These are phyloP conservation scores for Lactarius psammicola DNA, from an alignment of 768 basidiomycete genomes.

Conservation along the genomic window DNA sequence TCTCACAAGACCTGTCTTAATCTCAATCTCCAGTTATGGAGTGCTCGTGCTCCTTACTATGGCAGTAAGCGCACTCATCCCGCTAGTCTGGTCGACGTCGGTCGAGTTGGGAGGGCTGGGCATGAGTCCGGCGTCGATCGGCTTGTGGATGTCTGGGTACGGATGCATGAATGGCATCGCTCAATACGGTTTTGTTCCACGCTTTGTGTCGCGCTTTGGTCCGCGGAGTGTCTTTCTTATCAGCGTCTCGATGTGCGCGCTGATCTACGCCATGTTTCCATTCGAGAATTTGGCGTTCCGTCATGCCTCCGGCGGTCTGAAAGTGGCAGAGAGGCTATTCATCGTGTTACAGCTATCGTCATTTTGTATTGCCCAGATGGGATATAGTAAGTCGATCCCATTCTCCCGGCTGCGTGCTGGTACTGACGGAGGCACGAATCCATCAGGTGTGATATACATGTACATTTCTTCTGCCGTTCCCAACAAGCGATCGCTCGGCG, in stretches of 20 bases:
- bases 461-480: constrained; percentile 64
- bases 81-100: constrained; percentile 45
- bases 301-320: not conserved
- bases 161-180: constrained; percentile 41
- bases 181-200: constrained; percentile 41
- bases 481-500: constrained; percentile 59
- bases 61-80: constrained; percentile 40
- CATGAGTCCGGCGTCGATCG: constrained; percentile 39
- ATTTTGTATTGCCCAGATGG: not conserved
- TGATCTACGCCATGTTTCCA: constrained; percentile 34
- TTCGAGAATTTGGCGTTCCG: constrained; percentile 9
- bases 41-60: constrained; percentile 44
- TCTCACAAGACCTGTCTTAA: constrained; percentile 33
- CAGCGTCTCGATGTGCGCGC: constrained; percentile 31
- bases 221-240: constrained; percentile 35
- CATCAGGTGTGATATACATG: constrained; percentile 61
- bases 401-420: not conserved
- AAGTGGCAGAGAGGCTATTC: not conserved
- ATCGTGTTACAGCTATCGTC: not conserved
- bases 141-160: constrained; percentile 37
- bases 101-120: constrained; percentile 32
- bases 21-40: constrained; percentile 45
- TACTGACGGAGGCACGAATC: not conserved
- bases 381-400: not conserved
- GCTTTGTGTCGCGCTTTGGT: constrained; percentile 37